Evolutionary conservation across 2,329 filamentous ascomycete genomes (phyloP).

Genomic region (Diaporthe destruens): DNA sequence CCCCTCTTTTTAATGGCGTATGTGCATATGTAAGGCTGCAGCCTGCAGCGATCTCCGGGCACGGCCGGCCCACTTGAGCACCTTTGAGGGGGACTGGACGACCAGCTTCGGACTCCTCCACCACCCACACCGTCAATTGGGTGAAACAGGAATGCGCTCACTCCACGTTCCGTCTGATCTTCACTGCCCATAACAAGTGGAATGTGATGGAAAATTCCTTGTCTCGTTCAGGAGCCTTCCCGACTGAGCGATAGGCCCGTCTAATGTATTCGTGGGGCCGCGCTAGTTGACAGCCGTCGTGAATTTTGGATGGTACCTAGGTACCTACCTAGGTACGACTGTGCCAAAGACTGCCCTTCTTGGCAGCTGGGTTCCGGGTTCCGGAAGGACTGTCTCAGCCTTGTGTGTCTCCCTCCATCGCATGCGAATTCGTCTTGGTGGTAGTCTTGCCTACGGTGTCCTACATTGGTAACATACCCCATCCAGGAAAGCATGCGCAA

Average conservation of each 20-base stretch:
- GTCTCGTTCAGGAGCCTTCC: conserved; percentile 18
- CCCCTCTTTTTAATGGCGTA: conserved; percentile 13
- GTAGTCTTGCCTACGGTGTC: conserved; percentile 3
- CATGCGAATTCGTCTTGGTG: not conserved
- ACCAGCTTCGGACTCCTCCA: conserved; percentile 24
- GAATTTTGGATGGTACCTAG: conserved; percentile 27
- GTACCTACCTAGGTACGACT: too few relatives aligned
- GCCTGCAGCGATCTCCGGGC: not conserved
- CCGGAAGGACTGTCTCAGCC: conserved; percentile 20
- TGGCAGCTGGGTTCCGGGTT: not conserved
- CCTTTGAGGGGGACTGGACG: not conserved
- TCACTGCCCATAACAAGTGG: conserved; percentile 1
- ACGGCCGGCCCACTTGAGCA: conserved; percentile 4
- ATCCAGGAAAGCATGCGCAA: conserved; percentile 27
- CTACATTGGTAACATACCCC: conserved; percentile 8
- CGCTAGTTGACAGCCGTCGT: conserved; percentile 26
- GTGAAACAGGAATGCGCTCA: conserved; percentile 12
- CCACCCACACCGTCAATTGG: conserved; percentile 14
- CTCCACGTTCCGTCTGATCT: conserved; percentile 24
- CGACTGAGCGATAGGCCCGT: conserved; percentile 7
- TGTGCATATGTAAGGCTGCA: too few relatives aligned
- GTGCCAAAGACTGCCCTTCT: conserved; percentile 11
- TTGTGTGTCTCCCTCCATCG: not conserved
- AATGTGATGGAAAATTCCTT: not conserved
- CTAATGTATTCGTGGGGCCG: conserved; percentile 3